Conservation (phyloP, 805 yeast species). For the Lipomyces kockii region DNA sequence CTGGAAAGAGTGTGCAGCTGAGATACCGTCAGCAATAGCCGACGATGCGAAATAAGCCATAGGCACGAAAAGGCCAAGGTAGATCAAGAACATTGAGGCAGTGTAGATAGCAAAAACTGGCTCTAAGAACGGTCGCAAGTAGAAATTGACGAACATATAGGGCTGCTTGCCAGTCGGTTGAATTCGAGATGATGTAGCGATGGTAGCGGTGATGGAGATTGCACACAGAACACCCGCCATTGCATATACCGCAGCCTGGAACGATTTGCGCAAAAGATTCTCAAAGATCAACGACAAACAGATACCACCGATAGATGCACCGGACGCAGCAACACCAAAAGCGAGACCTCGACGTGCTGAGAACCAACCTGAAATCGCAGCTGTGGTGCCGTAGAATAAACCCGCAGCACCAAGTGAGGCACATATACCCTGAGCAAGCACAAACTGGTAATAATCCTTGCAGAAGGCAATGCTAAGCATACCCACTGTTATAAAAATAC, state of each 20-base stretch:
- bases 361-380: conserved; percentile 55
- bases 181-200: conserved; percentile 40
- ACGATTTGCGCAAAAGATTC: conserved; percentile 47
- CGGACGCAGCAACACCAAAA: conserved; percentile 54
- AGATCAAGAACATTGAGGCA: conserved; percentile 40
- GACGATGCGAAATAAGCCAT: conserved; percentile 44
- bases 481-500: conserved; percentile 38
- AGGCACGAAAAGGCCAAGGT: conserved; percentile 43
- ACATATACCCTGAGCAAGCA: conserved; percentile 58
- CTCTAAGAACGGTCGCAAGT: conserved; percentile 41
- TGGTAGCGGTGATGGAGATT: conserved; percentile 38
- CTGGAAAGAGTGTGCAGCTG: conserved; percentile 36
- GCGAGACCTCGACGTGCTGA: conserved; percentile 52
- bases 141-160: conserved; percentile 25
- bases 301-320: conserved; percentile 59
- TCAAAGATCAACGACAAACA: conserved; percentile 50
- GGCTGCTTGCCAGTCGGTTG: conserved; percentile 27
- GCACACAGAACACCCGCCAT: conserved; percentile 52
- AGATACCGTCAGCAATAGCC: conserved; percentile 39
- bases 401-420: conserved; percentile 53
- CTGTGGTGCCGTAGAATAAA: conserved; percentile 52
- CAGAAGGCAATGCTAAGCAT: conserved; percentile 46
- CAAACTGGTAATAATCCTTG: conserved; percentile 55
- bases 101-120: conserved; percentile 38
- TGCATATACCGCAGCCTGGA: conserved; percentile 57